Percentiles rank a stretch among this genome's conserved stretches.
phyloP scores from a whole-genome alignment of 306 rosid genomes.

The Castanea mollissima region DNA sequence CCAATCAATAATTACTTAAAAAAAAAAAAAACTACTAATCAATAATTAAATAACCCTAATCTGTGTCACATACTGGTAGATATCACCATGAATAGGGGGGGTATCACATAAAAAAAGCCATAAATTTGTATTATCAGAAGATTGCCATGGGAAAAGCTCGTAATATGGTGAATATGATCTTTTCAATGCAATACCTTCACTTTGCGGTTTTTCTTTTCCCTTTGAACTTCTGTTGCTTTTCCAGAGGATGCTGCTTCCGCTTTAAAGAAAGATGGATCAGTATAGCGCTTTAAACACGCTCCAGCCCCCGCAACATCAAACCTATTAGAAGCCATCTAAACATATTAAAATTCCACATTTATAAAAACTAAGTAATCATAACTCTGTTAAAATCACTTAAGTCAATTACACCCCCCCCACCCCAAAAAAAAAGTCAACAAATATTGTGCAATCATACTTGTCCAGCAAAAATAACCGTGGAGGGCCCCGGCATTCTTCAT shows the following conservation, averaged over 20 bases:
- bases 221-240: constrained; percentile 35
- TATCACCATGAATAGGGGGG: not conserved
- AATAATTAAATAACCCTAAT: not conserved
- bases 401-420: not conserved
- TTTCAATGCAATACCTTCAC: constrained; percentile 54
- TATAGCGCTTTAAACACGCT: constrained; percentile 92
- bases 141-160: not conserved
- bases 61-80: not conserved
- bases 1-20: too few species aligned
- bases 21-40: too few species aligned
- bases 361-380: constrained; percentile 9
- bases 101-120: not conserved
- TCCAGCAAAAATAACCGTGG: constrained; percentile 89
- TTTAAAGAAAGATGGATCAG: constrained; percentile 91
- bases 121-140: constrained; percentile 1
- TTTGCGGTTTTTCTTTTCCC: constrained; percentile 67
- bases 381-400: not conserved
- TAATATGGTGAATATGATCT: constrained; percentile 2
- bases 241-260: constrained; percentile 48
- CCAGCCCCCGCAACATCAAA: constrained; percentile 98
- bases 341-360: constrained; percentile 20
- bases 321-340: constrained; percentile 51
- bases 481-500: constrained; percentile 92
- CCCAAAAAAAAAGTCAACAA: not conserved
- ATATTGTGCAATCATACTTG: constrained; percentile 58